phyloP scores from a whole-genome alignment of 192 early-diverging fungal species.

The Backusella psychrophila region DNA sequence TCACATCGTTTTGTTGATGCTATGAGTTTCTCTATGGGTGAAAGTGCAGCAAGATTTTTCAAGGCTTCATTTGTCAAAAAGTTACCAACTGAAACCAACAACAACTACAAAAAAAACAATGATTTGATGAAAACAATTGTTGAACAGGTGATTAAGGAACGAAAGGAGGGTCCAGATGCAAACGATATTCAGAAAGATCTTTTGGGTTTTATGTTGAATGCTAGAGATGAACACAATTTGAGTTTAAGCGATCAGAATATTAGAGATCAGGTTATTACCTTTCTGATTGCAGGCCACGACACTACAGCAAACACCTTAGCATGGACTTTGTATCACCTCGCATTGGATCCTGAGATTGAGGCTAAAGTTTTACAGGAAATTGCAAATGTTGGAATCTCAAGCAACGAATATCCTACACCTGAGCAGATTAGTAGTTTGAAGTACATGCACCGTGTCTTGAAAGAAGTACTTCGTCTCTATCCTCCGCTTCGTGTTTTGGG shows the following conservation, averaged over 20 bases:
- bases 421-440: conserved; percentile 41
- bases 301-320: conserved; percentile 54
- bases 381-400: conserved; percentile 39
- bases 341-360: conserved; percentile 41
- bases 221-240: conserved; percentile 35
- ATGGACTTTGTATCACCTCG: conserved; percentile 49
- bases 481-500: conserved; percentile 45
- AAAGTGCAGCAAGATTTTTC: conserved; percentile 27
- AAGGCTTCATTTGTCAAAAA: conserved; percentile 41
- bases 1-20: conserved; percentile 33
- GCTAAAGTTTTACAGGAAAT: conserved; percentile 47
- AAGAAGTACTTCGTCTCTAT: conserved; percentile 57
- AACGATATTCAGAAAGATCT: conserved; percentile 42
- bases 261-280: conserved; percentile 62
- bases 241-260: conserved; percentile 45
- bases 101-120: conserved; percentile 32
- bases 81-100: conserved; percentile 43
- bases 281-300: conserved; percentile 56
- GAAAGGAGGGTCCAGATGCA: conserved; percentile 37
- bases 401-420: conserved; percentile 20
- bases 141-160: conserved; percentile 47
- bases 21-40: conserved; percentile 38
- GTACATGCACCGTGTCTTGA: conserved; percentile 51
- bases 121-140: conserved; percentile 46
- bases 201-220: conserved; percentile 57